Base-by-base conservation (phyloP, 192 early-diverging fungal species). In the Coemansia guatemalensis region DNA sequence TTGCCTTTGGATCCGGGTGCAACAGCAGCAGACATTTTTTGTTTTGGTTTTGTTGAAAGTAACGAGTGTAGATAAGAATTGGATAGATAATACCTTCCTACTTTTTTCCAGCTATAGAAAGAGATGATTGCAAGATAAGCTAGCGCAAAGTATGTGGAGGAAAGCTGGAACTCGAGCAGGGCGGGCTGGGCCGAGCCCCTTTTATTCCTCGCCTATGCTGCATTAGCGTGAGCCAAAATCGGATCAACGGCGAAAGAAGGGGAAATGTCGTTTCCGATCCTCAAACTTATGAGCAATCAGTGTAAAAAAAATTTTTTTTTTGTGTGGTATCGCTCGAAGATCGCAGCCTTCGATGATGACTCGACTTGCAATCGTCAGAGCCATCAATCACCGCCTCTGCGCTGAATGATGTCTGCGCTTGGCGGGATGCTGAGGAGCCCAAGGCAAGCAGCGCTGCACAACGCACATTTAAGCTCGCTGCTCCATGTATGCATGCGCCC, bases 1-100 rank as follows among this genome's bases (percentile, higher is more conserved):
- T 89, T 88, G 61, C 89, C 91, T 82, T 94, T 93, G 79, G 85
- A 74, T 62, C 71, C 78, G 41, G 84, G 66, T 60, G 85, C 83
- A 60, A 41, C 74, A 64, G 79, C 2, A 53, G 69, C 63, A 41
- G 48, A 30, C 54, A 48, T 39, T 30, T 60, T 58, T 57, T 58
- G 24, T 14, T 56, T 58, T 44, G 18, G 1, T 21, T 58, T 33
- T 20, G 29, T 21, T 2, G 18, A 59, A 35, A 39, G 35, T 8
- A 18, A 14, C 7, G 33, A 57, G 25, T 62, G 26, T 29, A 51
- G 50, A 35, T 53, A 44, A 12, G 14, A 22, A 24, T 17, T 17
- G 11, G 9, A 6, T 22, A 6, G 14, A 17, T 17, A 17, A 44
- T 17, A 44, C 39, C 39, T 17, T 44, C 3, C 9, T 17, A 44